Evolutionary conservation across 139 green algal genomes (phyloP).

Genomic region (Eudorina sp.): DNA sequence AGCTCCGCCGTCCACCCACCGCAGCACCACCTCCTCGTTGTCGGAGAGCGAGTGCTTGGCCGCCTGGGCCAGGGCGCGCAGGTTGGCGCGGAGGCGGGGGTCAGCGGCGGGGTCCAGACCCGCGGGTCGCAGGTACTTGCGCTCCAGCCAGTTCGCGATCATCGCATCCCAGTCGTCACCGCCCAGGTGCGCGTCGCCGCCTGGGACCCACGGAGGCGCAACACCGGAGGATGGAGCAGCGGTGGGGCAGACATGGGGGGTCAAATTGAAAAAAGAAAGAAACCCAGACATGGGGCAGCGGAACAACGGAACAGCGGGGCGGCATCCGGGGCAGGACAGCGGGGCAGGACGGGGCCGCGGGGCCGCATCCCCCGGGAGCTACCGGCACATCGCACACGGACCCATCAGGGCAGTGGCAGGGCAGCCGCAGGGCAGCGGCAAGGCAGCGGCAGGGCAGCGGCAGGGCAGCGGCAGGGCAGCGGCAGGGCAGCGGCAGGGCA

Average conservation of each 20-base stretch:
- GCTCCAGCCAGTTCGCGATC: conserved; percentile 77
- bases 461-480: background rate
- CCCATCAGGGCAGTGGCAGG: too few species aligned
- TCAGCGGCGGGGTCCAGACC: conserved; percentile 43
- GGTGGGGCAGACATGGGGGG: too few species aligned
- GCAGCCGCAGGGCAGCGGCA: background rate
- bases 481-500: background rate
- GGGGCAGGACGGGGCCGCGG: too few species aligned
- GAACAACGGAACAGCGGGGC: too few species aligned
- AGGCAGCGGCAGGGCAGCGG: background rate
- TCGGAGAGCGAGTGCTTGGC: conserved; percentile 85
- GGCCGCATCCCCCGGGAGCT: too few species aligned
- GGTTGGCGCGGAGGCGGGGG: conserved; percentile 65
- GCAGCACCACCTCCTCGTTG: conserved; percentile 60
- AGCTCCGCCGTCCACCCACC: conserved; percentile 38
- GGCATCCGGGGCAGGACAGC: too few species aligned
- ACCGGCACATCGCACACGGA: too few species aligned
- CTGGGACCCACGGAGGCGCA: too few species aligned
- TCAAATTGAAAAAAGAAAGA: too few species aligned
- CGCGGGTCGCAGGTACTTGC: conserved; percentile 65
- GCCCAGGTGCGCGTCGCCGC: conserved; percentile 87
- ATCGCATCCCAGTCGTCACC: conserved; percentile 90
- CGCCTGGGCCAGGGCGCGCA: conserved; percentile 77
- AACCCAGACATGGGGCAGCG: too few species aligned
- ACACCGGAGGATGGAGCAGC: too few species aligned